Percentiles rank a stretch among this genome's conserved stretches.
phyloP scores from a whole-genome alignment of 1,139 yeast species.

The Candida sojae region DNA sequence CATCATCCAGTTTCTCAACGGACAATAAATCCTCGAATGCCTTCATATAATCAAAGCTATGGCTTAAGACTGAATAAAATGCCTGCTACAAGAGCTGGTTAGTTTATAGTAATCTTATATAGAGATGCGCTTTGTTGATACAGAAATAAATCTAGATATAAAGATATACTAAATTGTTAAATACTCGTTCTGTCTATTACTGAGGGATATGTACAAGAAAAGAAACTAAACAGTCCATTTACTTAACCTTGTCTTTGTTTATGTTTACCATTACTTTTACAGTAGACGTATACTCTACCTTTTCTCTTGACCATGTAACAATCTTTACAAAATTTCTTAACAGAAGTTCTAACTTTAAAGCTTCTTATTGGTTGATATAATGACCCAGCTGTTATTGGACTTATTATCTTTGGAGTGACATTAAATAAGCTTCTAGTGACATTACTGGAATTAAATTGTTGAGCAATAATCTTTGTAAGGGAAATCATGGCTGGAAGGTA shows the following conservation, averaged over 20 bases:
- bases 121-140: not conserved
- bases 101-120: slow-evolving; percentile 12
- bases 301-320: slow-evolving; percentile 93
- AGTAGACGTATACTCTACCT: slow-evolving; percentile 89
- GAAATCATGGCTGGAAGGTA: slow-evolving; percentile 5
- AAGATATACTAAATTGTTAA: too few species aligned
- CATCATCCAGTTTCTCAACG: slow-evolving; percentile 21
- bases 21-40: slow-evolving; percentile 27
- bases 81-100: slow-evolving; percentile 42
- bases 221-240: not conserved
- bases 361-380: slow-evolving; percentile 22
- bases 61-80: slow-evolving; percentile 23
- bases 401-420: slow-evolving; percentile 19
- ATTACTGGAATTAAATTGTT: slow-evolving; percentile 12
- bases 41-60: slow-evolving; percentile 23
- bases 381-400: slow-evolving; percentile 9
- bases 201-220: slow-evolving; percentile 10
- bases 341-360: slow-evolving; percentile 65
- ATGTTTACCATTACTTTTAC: slow-evolving; percentile 91
- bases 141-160: too few species aligned
- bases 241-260: slow-evolving; percentile 91
- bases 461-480: slow-evolving; percentile 6
- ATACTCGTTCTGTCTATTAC: not conserved
- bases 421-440: slow-evolving; percentile 17
- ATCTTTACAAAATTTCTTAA: slow-evolving; percentile 87